Evolutionary conservation across 805 yeast species (phyloP).

Genomic region (Candida krabiensis): DNA sequence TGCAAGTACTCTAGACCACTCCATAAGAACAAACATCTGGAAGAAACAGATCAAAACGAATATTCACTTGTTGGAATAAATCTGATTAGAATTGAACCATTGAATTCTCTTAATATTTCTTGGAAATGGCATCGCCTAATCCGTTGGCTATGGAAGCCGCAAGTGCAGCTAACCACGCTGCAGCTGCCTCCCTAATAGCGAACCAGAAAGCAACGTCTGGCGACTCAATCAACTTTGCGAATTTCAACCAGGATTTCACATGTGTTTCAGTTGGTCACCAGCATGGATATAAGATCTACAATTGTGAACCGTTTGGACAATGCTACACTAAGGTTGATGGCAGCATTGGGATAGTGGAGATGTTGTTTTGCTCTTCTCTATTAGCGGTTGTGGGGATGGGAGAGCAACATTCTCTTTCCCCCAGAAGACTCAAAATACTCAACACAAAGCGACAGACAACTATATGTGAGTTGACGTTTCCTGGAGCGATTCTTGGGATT

Average conservation of each 20-base stretch:
- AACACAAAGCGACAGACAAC: conserved; percentile 71
- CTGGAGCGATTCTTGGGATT: conserved; percentile 73
- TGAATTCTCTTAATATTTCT: too few species aligned
- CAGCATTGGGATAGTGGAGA: conserved; percentile 77
- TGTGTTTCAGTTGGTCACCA: conserved; percentile 75
- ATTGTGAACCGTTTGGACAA: conserved; percentile 81
- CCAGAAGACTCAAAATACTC: conserved; percentile 79
- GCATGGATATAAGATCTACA: conserved; percentile 69
- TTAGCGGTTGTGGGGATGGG: conserved; percentile 85
- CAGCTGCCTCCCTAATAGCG: conserved; percentile 12
- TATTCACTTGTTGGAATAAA: too few species aligned
- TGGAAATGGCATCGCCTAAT: conserved; percentile 19
- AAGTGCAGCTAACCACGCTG: conserved; percentile 15
- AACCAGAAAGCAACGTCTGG: conserved; percentile 9
- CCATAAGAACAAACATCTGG: too few species aligned
- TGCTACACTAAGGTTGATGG: conserved; percentile 56
- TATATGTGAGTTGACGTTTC: conserved; percentile 89
- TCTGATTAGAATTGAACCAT: too few species aligned
- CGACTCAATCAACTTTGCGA: conserved; percentile 45
- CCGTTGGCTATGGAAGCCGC: conserved; percentile 23
- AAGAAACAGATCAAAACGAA: too few species aligned
- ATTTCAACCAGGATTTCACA: conserved; percentile 85
- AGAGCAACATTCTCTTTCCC: conserved; percentile 69
- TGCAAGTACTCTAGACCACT: too few species aligned
- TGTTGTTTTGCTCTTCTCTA: conserved; percentile 86